Evolutionary conservation across 2,329 filamentous ascomycete species (phyloP).

Genomic region (Arthrobotrys sphaeroides): DNA sequence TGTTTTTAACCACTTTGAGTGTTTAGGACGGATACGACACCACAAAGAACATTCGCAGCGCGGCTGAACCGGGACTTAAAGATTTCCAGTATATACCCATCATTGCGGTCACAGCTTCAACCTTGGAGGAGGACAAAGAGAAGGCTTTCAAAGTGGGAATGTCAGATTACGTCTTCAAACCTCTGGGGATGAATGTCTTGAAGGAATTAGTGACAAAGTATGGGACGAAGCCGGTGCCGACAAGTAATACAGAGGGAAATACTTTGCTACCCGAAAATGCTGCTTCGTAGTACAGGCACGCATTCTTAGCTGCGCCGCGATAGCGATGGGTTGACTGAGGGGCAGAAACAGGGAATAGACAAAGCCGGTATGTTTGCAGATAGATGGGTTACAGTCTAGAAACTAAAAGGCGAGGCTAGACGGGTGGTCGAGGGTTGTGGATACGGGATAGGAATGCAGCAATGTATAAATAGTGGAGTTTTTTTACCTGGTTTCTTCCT

Average conservation of each 20-base stretch:
- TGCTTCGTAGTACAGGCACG: slow-evolving; percentile 41
- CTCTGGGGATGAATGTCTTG: slow-evolving; percentile 54
- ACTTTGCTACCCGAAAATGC: slow-evolving; percentile 20
- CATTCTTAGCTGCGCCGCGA: slow-evolving; percentile 33
- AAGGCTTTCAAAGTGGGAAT: slow-evolving; percentile 56
- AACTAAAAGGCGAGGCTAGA: background rate
- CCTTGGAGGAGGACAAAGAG: slow-evolving; percentile 54
- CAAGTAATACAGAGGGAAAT: slow-evolving; percentile 3
- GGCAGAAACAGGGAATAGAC: background rate
- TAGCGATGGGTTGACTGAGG: background rate
- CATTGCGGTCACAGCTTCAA: slow-evolving; percentile 56
- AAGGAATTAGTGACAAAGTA: slow-evolving; percentile 55
- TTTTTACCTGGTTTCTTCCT: too few relatives aligned
- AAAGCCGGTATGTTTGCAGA: background rate
- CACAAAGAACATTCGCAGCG: slow-evolving; percentile 55
- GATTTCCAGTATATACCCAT: slow-evolving; percentile 56
- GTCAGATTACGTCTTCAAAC: slow-evolving; percentile 56
- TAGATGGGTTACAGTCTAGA: background rate
- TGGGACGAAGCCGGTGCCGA: slow-evolving; percentile 6
- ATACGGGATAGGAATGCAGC: background rate
- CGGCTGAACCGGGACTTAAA: slow-evolving; percentile 48
- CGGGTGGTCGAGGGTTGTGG: background rate
- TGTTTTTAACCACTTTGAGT: background rate
- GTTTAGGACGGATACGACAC: slow-evolving; percentile 56
- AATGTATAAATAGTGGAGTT: slow-evolving; percentile 18